Percentiles rank a stretch among this genome's conserved stretches.
phyloP scores from a whole-genome alignment of 441 rosid species.

The Arabidopsis hybrid region DNA sequence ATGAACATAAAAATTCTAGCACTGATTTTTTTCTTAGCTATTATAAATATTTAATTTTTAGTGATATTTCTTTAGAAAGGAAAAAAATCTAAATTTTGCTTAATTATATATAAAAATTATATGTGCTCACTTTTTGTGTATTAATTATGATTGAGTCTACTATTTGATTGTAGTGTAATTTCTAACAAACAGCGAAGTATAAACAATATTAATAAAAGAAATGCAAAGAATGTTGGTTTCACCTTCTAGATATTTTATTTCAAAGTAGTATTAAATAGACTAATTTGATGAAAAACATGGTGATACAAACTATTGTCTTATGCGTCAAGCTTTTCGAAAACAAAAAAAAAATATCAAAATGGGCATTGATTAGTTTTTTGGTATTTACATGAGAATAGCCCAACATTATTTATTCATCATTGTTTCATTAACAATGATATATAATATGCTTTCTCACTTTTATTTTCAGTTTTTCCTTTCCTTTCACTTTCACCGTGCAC shows the following conservation, averaged over 20 bases:
- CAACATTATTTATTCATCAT: slow-evolving; percentile 40
- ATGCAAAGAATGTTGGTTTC: slow-evolving; percentile 22
- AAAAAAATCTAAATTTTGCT: not conserved
- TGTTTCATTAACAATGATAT: slow-evolving; percentile 38
- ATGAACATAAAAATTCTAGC: not conserved
- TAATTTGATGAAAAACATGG: no score
- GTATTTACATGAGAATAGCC: slow-evolving; percentile 41
- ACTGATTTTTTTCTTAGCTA: not conserved
- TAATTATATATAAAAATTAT: not conserved
- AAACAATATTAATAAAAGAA: slow-evolving; percentile 6
- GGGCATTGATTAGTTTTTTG: slow-evolving; percentile 33
- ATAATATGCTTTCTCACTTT: slow-evolving; percentile 20
- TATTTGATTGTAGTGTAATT: not conserved
- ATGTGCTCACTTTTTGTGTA: not conserved
- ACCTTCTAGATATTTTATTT: not conserved
- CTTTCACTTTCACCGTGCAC: slow-evolving; percentile 41
- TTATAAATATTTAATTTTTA: not conserved
- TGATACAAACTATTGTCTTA: no score
- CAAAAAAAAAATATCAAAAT: no score
- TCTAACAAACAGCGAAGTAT: not conserved
- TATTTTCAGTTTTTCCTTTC: not conserved
- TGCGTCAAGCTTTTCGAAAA: no score
- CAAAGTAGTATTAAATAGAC: no score
- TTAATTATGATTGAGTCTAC: not conserved
- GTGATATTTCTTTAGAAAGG: not conserved